Percentiles rank a stretch among this genome's conserved stretches.
These are phyloP conservation scores for Moesziomyces parantarcticus DNA, from an alignment of 1,284 basidiomycete genomes.

Conservation along the genomic window DNA sequence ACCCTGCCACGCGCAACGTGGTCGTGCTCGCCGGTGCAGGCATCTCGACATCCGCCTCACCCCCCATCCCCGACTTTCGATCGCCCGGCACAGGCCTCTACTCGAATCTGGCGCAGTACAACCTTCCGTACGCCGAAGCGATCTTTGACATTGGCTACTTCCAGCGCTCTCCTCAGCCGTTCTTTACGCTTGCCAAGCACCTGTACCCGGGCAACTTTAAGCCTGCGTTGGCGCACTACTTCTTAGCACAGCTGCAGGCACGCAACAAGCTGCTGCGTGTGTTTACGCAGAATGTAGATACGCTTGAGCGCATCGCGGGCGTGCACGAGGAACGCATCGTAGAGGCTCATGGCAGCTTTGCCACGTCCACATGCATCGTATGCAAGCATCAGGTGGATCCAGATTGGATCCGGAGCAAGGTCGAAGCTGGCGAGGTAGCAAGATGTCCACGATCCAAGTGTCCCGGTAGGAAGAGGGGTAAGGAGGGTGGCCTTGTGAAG, in stretches of 20 bases:
- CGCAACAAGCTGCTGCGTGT: constrained; percentile 78
- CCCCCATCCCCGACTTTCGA: constrained; percentile 68
- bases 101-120: constrained; percentile 71
- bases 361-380: constrained; percentile 54
- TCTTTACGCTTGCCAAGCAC: constrained; percentile 74
- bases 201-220: constrained; percentile 87
- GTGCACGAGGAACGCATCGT: constrained; percentile 80
- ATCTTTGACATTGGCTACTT: constrained; percentile 72
- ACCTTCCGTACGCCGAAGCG: constrained; percentile 73
- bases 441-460: constrained; percentile 51
- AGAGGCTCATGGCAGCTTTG: constrained; percentile 87
- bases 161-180: constrained; percentile 67
- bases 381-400: constrained; percentile 50
- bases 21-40: constrained; percentile 72
- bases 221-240: constrained; percentile 89
- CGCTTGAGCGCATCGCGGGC: constrained; percentile 86
- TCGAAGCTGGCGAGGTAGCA: constrained; percentile 54
- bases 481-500: constrained; percentile 56
- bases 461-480: constrained; percentile 11
- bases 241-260: constrained; percentile 80
- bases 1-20: constrained; percentile 64
- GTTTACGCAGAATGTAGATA: constrained; percentile 86
- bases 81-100: constrained; percentile 72
- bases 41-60: constrained; percentile 71
- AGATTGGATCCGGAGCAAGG: constrained; percentile 55